These are phyloP conservation scores for Fusarium sambucinum DNA, from an alignment of 2,329 filamentous ascomycete genomes.

Conservation along the genomic window DNA sequence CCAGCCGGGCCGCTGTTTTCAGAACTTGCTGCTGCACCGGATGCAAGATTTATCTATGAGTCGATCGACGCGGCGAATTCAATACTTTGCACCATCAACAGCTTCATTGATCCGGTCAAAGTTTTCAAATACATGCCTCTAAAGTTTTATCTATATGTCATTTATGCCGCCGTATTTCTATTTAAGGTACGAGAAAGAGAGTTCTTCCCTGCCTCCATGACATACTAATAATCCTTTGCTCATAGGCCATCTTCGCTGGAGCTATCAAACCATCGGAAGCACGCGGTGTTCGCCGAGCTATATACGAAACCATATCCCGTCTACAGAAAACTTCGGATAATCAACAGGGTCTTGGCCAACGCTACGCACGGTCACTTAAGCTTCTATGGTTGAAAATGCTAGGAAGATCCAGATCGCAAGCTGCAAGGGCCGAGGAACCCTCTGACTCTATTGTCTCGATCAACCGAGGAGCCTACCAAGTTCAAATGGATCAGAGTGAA, in stretches of 20 bases:
- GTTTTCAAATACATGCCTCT: constrained; percentile 74
- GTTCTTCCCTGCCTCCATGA: rapidly evolving
- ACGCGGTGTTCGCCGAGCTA: constrained; percentile 67
- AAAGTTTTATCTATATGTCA: constrained; percentile 71
- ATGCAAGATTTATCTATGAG: constrained; percentile 75
- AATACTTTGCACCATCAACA: constrained; percentile 69
- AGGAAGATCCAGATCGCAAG: constrained; percentile 25
- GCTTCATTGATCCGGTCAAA: constrained; percentile 68
- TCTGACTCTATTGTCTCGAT: not conserved
- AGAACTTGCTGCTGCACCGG: constrained; percentile 69
- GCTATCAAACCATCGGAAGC: constrained; percentile 68
- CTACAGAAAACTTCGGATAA: constrained; percentile 69
- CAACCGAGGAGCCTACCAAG: not conserved
- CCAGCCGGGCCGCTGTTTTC: constrained; percentile 58
- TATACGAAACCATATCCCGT: constrained; percentile 69
- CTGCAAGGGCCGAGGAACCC: not conserved
- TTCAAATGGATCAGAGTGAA: constrained; percentile 5
- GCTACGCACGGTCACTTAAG: constrained; percentile 71
- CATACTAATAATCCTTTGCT: not conserved
- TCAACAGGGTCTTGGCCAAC: constrained; percentile 69
- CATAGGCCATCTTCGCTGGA: constrained; percentile 57
- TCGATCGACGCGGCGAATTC: constrained; percentile 73
- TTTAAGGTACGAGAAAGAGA: constrained; percentile 64
- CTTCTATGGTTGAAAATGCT: constrained; percentile 66
- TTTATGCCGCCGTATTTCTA: constrained; percentile 73